phyloP scores from a whole-genome alignment of 768 basidiomycete genomes.

The Butyriboletus loyo region DNA sequence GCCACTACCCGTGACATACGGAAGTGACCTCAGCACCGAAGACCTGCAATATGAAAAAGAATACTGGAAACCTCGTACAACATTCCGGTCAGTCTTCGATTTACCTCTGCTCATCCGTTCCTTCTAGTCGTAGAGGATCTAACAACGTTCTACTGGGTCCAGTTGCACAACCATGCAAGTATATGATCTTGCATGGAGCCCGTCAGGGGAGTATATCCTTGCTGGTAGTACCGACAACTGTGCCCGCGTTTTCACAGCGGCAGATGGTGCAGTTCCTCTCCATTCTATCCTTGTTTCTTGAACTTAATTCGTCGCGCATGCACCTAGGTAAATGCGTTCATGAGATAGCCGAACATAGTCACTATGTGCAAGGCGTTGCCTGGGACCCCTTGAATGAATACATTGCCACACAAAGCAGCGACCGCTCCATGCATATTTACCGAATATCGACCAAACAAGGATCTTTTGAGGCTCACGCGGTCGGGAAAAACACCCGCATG shows the following conservation, averaged over 20 bases:
- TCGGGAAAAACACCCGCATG: constrained; percentile 85
- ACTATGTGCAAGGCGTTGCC: constrained; percentile 97
- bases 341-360: constrained; percentile 90
- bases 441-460: constrained; percentile 76
- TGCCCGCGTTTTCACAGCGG: constrained; percentile 75
- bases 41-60: constrained; percentile 91
- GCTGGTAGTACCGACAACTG: constrained; percentile 98
- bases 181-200: constrained; percentile 97
- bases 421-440: constrained; percentile 95
- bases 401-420: constrained; percentile 95
- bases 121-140: neutral
- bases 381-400: constrained; percentile 99
- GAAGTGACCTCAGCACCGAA: constrained; percentile 75
- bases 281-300: neutral
- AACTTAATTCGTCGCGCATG: neutral
- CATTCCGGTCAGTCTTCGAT: constrained; percentile 61
- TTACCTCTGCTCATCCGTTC: neutral
- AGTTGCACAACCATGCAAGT: constrained; percentile 95
- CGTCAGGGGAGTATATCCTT: constrained; percentile 88
- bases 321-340: constrained; percentile 75
- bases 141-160: constrained; percentile 1
- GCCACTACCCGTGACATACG: constrained; percentile 70
- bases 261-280: constrained; percentile 53
- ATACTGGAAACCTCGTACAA: constrained; percentile 87
- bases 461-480: constrained; percentile 83